These are phyloP conservation scores for Phytophthora crassamura DNA, from an alignment of 352 stramenopile species.

Conservation along the genomic window DNA sequence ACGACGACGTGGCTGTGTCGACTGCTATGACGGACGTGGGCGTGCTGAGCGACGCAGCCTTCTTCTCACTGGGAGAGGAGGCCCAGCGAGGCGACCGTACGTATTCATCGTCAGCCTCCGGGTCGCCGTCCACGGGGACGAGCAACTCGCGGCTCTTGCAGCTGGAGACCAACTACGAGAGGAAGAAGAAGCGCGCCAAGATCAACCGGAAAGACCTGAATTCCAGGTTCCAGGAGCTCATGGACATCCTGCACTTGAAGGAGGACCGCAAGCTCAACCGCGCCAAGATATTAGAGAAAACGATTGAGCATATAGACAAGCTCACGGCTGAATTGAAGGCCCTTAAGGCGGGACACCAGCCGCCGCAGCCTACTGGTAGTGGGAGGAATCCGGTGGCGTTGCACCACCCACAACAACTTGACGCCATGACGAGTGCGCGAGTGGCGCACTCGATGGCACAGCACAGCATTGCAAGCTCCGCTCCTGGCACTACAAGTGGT, in stretches of 20 bases:
- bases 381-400: slow-evolving; percentile 21
- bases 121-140: slow-evolving; percentile 15
- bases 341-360: slow-evolving; percentile 16
- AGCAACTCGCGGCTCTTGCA: slow-evolving; percentile 45
- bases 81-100: slow-evolving; percentile 6
- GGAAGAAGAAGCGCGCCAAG: slow-evolving; percentile 77
- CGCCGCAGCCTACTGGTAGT: slow-evolving; percentile 5
- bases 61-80: slow-evolving; percentile 28
- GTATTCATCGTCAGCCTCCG: slow-evolving; percentile 27
- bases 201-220: slow-evolving; percentile 76
- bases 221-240: slow-evolving; percentile 70
- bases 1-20: slow-evolving; percentile 16
- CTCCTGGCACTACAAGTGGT: neutral
- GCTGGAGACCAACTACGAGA: slow-evolving; percentile 73
- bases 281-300: slow-evolving; percentile 72
- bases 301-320: slow-evolving; percentile 67
- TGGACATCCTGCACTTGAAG: slow-evolving; percentile 63
- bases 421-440: slow-evolving; percentile 4
- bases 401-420: slow-evolving; percentile 23
- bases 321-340: slow-evolving; percentile 48
- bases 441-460: slow-evolving; percentile 18
- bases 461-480: neutral
- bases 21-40: slow-evolving; percentile 18
- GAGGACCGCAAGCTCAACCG: slow-evolving; percentile 73
- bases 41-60: slow-evolving; percentile 22